These are phyloP conservation scores for Thelephora aurantiotincta DNA, from an alignment of 768 basidiomycete species.

Conservation along the genomic window DNA sequence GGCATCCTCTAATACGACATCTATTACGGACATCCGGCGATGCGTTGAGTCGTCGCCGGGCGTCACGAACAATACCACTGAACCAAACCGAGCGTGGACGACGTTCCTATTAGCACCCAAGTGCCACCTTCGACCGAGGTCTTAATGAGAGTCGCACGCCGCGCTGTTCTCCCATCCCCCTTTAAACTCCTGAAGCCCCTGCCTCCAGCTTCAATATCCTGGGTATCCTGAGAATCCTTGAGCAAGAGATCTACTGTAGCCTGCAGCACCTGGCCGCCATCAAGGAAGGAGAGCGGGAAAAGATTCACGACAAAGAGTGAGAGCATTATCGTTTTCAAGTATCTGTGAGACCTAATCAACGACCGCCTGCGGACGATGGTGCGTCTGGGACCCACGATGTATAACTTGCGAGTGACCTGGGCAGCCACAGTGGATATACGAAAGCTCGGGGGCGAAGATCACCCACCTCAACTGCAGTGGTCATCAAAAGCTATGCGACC, in stretches of 20 bases:
- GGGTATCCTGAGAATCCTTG: background rate
- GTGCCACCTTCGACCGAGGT: background rate
- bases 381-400: background rate
- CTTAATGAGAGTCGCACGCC: background rate
- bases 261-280: background rate
- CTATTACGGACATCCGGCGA: background rate
- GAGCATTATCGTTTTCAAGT: background rate
- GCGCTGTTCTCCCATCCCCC: background rate
- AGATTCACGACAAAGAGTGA: background rate
- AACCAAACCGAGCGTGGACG: background rate
- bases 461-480: background rate
- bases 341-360: background rate
- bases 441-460: background rate
- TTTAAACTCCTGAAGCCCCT: background rate
- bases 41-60: background rate
- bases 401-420: background rate
- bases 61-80: background rate
- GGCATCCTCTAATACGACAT: background rate
- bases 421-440: background rate
- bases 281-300: background rate
- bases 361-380: background rate
- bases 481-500: background rate
- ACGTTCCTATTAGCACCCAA: background rate
- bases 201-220: background rate
- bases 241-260: background rate